phyloP scores from a whole-genome alignment of 139 green algal genomes.

The Chlamydomonas applanata region DNA sequence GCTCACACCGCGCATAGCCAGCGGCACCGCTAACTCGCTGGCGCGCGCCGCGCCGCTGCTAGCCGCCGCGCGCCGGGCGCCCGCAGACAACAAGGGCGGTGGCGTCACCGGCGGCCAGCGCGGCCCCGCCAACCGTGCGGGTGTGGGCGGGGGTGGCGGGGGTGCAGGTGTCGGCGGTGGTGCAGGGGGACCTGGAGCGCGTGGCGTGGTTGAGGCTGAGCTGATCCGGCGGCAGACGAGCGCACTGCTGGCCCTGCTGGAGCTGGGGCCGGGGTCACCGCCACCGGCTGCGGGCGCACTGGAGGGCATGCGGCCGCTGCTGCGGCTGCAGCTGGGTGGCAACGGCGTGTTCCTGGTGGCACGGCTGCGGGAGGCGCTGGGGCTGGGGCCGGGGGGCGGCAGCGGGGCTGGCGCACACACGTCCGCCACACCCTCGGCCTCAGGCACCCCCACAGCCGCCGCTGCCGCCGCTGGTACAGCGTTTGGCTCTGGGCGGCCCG shows the following conservation, averaged over 20 bases:
- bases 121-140: not conserved
- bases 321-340: constrained; percentile 28
- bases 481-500: too few relatives aligned
- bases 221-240: not conserved
- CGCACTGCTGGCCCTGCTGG: not conserved
- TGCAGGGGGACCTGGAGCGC: not conserved
- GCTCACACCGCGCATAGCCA: too few relatives aligned
- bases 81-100: not conserved
- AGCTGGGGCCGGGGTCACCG: not conserved
- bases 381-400: too few relatives aligned
- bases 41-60: too few relatives aligned
- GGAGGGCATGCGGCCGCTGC: constrained; percentile 6
- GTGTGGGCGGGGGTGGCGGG: not conserved
- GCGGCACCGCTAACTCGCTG: too few relatives aligned
- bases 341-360: constrained; percentile 36
- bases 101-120: not conserved
- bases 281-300: constrained; percentile 1
- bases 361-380: constrained; percentile 26
- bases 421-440: too few relatives aligned
- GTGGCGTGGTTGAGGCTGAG: not conserved
- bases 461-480: too few relatives aligned
- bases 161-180: not conserved
- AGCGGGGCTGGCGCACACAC: too few relatives aligned
- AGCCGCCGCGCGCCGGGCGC: too few relatives aligned
- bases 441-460: too few relatives aligned